Evolutionary conservation across 192 early-diverging fungal species (phyloP).

Genomic region (Chytriomyces sp.): DNA sequence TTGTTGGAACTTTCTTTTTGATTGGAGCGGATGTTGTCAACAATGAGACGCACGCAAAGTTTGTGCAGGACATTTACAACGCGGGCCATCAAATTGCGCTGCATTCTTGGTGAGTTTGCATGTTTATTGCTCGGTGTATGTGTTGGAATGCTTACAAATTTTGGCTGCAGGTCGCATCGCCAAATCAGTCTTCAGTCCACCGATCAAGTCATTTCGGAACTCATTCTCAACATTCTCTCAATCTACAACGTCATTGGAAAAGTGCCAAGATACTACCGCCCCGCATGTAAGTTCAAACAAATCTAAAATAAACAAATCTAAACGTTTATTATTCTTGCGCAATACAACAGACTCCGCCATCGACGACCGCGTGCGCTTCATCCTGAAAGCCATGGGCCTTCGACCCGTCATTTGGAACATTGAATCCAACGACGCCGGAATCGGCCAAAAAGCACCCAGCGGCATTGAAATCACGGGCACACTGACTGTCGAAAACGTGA

Average conservation of each 20-base stretch:
- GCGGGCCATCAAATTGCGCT: slow-evolving; percentile 60
- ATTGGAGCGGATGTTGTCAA: slow-evolving; percentile 54
- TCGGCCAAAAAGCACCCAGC: slow-evolving; percentile 1
- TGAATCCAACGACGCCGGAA: slow-evolving; percentile 44
- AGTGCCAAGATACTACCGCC: slow-evolving; percentile 66
- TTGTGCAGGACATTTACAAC: slow-evolving; percentile 52
- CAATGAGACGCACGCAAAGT: slow-evolving; percentile 42
- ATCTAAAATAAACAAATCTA: background rate
- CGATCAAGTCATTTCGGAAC: slow-evolving; percentile 31
- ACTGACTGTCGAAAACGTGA: background rate
- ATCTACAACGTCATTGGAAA: slow-evolving; percentile 37
- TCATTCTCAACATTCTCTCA: slow-evolving; percentile 30
- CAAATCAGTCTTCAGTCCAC: slow-evolving; percentile 12
- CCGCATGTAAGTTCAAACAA: slow-evolving; percentile 61
- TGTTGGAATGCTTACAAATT: background rate
- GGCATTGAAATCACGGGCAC: slow-evolving; percentile 13
- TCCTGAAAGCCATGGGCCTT: slow-evolving; percentile 60
- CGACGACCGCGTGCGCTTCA: slow-evolving; percentile 63
- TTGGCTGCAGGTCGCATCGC: slow-evolving; percentile 22
- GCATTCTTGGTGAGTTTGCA: slow-evolving; percentile 18
- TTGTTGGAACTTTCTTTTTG: slow-evolving; percentile 60
- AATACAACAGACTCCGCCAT: slow-evolving; percentile 31
- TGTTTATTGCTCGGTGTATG: background rate
- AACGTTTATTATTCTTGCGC: background rate
- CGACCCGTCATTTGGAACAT: slow-evolving; percentile 51